phyloP scores from a whole-genome alignment of 768 basidiomycete genomes.

The Termitomyces sp. region DNA sequence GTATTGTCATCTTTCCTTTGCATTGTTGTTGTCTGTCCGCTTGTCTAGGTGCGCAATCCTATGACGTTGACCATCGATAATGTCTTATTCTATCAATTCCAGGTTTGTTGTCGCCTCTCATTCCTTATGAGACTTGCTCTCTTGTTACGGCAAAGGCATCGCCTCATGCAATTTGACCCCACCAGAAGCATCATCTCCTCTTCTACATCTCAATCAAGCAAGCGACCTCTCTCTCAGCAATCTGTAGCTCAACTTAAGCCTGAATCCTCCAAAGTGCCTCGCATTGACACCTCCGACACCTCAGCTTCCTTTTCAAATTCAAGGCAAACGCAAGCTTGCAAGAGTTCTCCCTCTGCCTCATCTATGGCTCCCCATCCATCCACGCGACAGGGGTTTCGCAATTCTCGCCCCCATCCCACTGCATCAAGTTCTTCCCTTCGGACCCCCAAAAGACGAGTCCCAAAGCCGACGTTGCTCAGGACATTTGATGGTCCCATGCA shows the following conservation, averaged over 20 bases:
- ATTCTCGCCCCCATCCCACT: conserved; percentile 11
- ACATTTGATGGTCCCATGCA: conserved; percentile 32
- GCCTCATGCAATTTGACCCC: conserved; percentile 59
- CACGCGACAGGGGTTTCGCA: conserved; percentile 7
- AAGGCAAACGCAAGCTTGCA: conserved; percentile 12
- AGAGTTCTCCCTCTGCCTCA: conserved; percentile 17
- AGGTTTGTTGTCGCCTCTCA: conserved; percentile 2
- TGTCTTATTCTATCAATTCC: background rate
- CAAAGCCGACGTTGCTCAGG: conserved; percentile 4
- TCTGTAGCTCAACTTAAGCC: conserved; percentile 23
- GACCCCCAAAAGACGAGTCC: conserved; percentile 10
- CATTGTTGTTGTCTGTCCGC: background rate
- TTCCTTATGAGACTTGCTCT: conserved; percentile 51
- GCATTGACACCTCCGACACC: conserved; percentile 22
- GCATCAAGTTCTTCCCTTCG: conserved; percentile 18
- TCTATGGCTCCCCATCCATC: conserved; percentile 26
- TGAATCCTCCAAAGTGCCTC: conserved; percentile 25
- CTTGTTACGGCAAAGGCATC: conserved; percentile 44
- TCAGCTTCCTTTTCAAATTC: conserved; percentile 23
- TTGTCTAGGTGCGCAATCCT: background rate
- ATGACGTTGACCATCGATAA: background rate
- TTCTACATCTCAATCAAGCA: conserved; percentile 22
- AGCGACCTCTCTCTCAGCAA: conserved; percentile 47
- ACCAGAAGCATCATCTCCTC: conserved; percentile 25
- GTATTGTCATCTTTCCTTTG: background rate